A percentile compares a stretch with the other conserved stretches of the same genome.
Evolutionary conservation across 306 rosid species (phyloP).

Genomic region (Morella rubra): DNA sequence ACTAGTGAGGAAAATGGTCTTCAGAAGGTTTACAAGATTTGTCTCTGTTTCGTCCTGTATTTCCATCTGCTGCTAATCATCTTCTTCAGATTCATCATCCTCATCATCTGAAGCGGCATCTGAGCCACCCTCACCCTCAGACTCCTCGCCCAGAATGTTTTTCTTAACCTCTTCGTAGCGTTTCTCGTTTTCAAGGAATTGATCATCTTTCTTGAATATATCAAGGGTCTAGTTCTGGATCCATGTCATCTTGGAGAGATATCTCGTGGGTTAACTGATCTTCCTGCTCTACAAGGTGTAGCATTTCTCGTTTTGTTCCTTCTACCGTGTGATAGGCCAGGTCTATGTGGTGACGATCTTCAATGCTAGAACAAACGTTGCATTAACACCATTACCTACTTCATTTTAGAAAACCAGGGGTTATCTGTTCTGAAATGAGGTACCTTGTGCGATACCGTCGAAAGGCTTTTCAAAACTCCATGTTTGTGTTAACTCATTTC

Average conservation of each 20-base stretch:
- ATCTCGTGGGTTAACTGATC: constrained; percentile 62
- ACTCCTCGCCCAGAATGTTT: constrained; percentile 71
- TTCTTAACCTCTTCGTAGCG: constrained; percentile 81
- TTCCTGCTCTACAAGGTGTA: constrained; percentile 57
- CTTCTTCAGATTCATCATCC: constrained; percentile 59
- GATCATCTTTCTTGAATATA: constrained; percentile 75
- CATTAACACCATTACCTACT: no score
- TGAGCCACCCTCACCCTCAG: constrained; percentile 60
- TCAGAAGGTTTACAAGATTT: constrained; percentile 81
- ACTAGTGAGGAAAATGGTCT: constrained; percentile 86
- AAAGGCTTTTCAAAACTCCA: no score
- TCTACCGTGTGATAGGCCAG: no score
- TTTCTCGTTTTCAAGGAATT: constrained; percentile 72
- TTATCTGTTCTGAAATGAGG: no score
- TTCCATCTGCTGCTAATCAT: constrained; percentile 67
- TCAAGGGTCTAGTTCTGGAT: constrained; percentile 53
- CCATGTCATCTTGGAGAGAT: constrained; percentile 50
- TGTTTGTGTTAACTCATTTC: no score
- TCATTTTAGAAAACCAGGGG: no score
- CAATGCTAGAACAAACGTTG: no score
- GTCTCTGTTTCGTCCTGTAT: constrained; percentile 93
- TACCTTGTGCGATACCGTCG: no score
- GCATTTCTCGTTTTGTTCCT: no score
- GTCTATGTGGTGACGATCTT: no score
- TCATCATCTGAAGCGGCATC: constrained; percentile 59